These are phyloP conservation scores for Coffea humblotiana DNA, from an alignment of 305 asterid genomes.

Conservation along the genomic window DNA sequence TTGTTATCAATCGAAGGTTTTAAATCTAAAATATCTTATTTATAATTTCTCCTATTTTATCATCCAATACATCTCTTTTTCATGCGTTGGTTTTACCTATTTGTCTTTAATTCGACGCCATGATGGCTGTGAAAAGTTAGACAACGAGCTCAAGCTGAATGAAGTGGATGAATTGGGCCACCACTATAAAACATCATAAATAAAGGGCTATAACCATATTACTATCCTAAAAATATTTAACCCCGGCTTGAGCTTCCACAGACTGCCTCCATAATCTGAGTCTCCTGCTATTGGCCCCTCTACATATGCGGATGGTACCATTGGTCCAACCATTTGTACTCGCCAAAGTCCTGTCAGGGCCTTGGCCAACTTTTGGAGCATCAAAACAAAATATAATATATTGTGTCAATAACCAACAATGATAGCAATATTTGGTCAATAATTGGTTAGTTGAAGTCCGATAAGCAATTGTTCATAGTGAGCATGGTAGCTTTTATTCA, in stretches of 20 bases:
- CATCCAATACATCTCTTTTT: no score
- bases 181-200: no score
- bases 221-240: no score
- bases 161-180: no score
- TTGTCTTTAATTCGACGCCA: no score
- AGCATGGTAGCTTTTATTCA: background rate
- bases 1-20: no score
- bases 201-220: no score
- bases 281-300: background rate
- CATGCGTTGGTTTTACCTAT: no score
- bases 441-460: background rate
- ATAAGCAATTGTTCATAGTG: background rate
- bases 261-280: slow-evolving; percentile 9
- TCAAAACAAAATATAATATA: background rate
- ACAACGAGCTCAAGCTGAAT: no score
- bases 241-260: slow-evolving; percentile 13
- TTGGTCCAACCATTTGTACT: slow-evolving; percentile 20
- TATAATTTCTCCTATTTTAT: no score
- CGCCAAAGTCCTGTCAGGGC: slow-evolving; percentile 10
- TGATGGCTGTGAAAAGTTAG: no score
- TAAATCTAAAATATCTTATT: no score
- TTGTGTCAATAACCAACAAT: background rate
- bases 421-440: background rate
- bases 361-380: slow-evolving; percentile 8
- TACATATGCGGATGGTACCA: slow-evolving; percentile 15